Percentiles rank a stretch among this genome's conserved stretches.
These are phyloP conservation scores for Juncus inflexus DNA, from an alignment of 176 grass and related monocot species.

Conservation along the genomic window DNA sequence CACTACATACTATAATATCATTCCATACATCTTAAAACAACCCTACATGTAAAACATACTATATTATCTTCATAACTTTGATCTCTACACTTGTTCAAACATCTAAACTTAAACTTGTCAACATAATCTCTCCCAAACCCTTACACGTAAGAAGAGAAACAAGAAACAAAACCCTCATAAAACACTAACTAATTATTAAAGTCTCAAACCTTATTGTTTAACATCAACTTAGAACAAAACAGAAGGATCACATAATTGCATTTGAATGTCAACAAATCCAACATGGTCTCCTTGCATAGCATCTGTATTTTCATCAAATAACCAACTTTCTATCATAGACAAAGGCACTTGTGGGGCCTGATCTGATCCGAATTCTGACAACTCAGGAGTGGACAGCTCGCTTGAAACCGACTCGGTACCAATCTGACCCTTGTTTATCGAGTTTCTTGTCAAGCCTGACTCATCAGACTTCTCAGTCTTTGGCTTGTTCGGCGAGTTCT, in stretches of 20 bases:
- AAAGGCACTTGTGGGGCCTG: constrained; percentile 33
- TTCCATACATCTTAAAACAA: constrained; percentile 21
- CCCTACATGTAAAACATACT: constrained; percentile 21
- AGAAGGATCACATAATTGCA: constrained; percentile 59
- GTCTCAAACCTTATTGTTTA: constrained; percentile 12
- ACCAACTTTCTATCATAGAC: constrained; percentile 84
- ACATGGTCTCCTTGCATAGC: constrained; percentile 47
- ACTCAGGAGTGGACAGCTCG: constrained; percentile 28
- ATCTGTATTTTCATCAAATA: constrained; percentile 56
- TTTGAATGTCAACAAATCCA: constrained; percentile 51
- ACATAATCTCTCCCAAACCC: constrained; percentile 11
- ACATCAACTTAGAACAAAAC: constrained; percentile 60
- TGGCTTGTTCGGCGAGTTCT: constrained; percentile 24
- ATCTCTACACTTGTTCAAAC: constrained; percentile 40
- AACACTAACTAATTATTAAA: too few species aligned
- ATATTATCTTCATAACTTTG: constrained; percentile 27
- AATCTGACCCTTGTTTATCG: constrained; percentile 32
- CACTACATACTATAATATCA: constrained; percentile 28
- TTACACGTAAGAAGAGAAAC: constrained; percentile 15
- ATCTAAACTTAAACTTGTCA: constrained; percentile 3
- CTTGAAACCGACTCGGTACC: constrained; percentile 41
- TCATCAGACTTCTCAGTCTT: constrained; percentile 16
- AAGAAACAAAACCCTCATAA: constrained; percentile 15
- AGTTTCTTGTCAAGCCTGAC: constrained; percentile 18
- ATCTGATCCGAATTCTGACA: constrained; percentile 26